Conservation (phyloP, 2,329 filamentous ascomycete species). For the Neofusicoccum sp. region DNA sequence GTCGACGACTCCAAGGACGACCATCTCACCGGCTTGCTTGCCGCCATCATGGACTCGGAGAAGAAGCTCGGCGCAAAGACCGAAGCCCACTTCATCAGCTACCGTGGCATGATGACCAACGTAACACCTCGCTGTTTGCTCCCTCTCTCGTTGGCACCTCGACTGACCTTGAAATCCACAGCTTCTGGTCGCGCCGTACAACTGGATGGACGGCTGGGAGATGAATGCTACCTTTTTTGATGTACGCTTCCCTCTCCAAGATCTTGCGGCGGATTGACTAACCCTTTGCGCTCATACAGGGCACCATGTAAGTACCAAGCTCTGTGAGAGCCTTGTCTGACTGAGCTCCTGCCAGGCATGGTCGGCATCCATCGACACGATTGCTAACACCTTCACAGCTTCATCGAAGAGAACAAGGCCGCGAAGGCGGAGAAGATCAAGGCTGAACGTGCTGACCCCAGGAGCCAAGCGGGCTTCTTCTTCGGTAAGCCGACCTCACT, state of each 20-base stretch:
- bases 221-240: slow-evolving; percentile 95
- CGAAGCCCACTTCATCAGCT: slow-evolving; percentile 80
- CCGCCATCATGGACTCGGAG: slow-evolving; percentile 72
- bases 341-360: too few species aligned
- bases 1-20: slow-evolving; percentile 80
- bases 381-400: slow-evolving; percentile 52
- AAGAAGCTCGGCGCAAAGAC: slow-evolving; percentile 64
- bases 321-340: too few species aligned
- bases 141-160: background rate
- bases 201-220: slow-evolving; percentile 65
- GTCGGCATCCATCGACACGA: too few species aligned
- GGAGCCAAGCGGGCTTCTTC: background rate
- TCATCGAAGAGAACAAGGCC: slow-evolving; percentile 88
- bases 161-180: background rate
- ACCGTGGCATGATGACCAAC: slow-evolving; percentile 99
- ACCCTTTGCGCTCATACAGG: slow-evolving; percentile 37
- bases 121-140: slow-evolving; percentile 44
- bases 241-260: slow-evolving; percentile 38
- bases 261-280: background rate
- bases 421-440: slow-evolving; percentile 58
- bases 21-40: slow-evolving; percentile 80
- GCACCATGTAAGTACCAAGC: slow-evolving; percentile 55
- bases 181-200: slow-evolving; percentile 81
- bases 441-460: too few species aligned
- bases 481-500: background rate